A percentile compares a stretch with the other conserved stretches of the same genome.
phyloP scores from a whole-genome alignment of 2,329 filamentous ascomycete genomes.

The Cytospora piceae region DNA sequence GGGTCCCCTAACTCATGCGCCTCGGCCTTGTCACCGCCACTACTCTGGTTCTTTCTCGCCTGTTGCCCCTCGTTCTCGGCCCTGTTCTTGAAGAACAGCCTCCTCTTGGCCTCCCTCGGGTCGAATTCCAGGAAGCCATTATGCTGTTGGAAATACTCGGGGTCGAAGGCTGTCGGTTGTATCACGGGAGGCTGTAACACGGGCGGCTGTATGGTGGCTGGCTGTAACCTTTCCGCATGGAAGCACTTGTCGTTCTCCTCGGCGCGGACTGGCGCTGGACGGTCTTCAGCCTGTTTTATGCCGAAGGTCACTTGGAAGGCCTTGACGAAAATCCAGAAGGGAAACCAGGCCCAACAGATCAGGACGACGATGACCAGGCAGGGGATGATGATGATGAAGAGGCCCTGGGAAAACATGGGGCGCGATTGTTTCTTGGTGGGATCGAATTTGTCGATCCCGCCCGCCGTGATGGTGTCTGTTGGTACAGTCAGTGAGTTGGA shows the following conservation, averaged over 20 bases:
- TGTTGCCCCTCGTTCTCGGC: conserved; percentile 47
- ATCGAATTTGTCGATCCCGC: not conserved
- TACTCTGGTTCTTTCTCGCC: conserved; percentile 38
- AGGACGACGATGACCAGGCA: conserved; percentile 6
- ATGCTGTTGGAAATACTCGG: conserved; percentile 3
- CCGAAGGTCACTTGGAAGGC: not conserved
- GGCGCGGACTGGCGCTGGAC: not conserved
- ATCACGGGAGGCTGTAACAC: not conserved
- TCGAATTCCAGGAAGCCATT: not conserved
- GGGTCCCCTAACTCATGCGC: not conserved
- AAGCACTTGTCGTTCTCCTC: conserved; percentile 2
- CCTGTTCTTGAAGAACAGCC: not conserved
- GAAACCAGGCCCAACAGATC: conserved; percentile 20
- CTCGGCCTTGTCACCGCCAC: not conserved
- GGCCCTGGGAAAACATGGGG: not conserved
- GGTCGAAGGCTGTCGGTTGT: conserved; percentile 10
- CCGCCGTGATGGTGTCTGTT: not conserved
- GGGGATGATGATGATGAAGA: conserved; percentile 14
- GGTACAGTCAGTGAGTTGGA: no score
- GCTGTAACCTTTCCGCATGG: not conserved
- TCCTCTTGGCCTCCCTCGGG: not conserved
- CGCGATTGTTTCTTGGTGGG: not conserved
- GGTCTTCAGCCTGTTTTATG: not conserved
- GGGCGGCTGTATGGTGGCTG: not conserved
- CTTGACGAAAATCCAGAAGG: not conserved